Percentiles rank a stretch among this genome's conserved stretches.
phyloP scores from a whole-genome alignment of 2,329 filamentous ascomycete genomes.

The Penicillium occitanis region DNA sequence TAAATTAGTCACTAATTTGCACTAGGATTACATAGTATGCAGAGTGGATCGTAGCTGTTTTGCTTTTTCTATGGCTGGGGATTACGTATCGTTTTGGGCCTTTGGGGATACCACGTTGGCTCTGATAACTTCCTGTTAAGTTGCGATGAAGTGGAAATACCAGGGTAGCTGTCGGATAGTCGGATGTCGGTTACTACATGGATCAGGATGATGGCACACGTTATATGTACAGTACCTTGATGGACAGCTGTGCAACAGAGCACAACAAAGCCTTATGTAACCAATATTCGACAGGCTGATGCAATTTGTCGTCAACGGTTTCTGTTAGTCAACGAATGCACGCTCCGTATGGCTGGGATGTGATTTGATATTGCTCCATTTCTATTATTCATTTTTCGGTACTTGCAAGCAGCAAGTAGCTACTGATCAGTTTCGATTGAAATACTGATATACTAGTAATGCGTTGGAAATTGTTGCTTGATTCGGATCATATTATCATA shows the following conservation, averaged over 20 bases:
- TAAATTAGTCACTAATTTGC: neutral
- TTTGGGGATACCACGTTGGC: neutral
- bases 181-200: neutral
- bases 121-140: neutral
- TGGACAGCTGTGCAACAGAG: neutral
- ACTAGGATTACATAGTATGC: neutral
- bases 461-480: neutral
- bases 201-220: neutral
- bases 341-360: neutral
- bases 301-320: constrained; percentile 19
- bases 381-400: neutral
- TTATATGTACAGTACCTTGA: neutral
- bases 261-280: neutral
- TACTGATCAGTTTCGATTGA: neutral
- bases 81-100: neutral
- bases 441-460: neutral
- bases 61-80: neutral
- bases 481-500: neutral
- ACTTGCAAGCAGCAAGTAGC: neutral
- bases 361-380: constrained; percentile 1
- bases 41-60: neutral
- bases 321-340: constrained; percentile 21
- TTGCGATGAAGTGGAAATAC: neutral
- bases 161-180: neutral
- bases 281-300: neutral